A percentile compares a stretch with the other conserved stretches of the same genome.
These are phyloP conservation scores for Iberis pinnata DNA, from an alignment of 345 rosid species.

Conservation along the genomic window DNA sequence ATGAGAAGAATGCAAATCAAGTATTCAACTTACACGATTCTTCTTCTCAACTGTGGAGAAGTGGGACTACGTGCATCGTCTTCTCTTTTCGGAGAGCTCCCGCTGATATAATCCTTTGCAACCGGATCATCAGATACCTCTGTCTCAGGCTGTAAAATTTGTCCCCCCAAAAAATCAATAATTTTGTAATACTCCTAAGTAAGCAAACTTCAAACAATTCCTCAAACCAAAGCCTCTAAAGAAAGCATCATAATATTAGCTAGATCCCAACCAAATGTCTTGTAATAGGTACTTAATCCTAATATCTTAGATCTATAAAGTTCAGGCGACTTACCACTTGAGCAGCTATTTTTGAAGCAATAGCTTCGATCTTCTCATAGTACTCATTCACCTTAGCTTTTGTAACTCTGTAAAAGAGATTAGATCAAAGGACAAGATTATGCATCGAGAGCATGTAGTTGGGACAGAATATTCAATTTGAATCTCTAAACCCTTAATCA, in stretches of 20 bases:
- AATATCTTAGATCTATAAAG: not conserved
- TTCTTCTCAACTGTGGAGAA: constrained; percentile 70
- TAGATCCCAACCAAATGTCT: not conserved
- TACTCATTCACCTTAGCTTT: constrained; percentile 70
- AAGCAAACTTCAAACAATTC: constrained; percentile 4
- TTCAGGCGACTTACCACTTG: constrained; percentile 39
- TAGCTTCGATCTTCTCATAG: constrained; percentile 64
- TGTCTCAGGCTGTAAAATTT: constrained; percentile 39
- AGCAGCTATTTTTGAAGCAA: constrained; percentile 54
- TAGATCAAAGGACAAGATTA: constrained; percentile 5
- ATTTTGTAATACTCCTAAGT: not conserved
- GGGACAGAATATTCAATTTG: no score
- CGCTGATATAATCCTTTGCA: constrained; percentile 33
- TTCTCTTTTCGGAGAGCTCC: constrained; percentile 35
- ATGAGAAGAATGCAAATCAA: not conserved
- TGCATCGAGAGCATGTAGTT: no score
- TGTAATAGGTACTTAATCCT: no score
- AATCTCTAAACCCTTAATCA: no score
- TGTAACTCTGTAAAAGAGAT: constrained; percentile 44
- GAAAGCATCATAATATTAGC: not conserved
- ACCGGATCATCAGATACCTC: constrained; percentile 33
- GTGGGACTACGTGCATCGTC: constrained; percentile 40
- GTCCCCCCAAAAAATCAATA: not conserved
- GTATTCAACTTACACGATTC: constrained; percentile 52
- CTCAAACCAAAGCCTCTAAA: not conserved